Base-by-base conservation (phyloP, 192 early-diverging fungal genomes). In the Coemansia sp. region DNA sequence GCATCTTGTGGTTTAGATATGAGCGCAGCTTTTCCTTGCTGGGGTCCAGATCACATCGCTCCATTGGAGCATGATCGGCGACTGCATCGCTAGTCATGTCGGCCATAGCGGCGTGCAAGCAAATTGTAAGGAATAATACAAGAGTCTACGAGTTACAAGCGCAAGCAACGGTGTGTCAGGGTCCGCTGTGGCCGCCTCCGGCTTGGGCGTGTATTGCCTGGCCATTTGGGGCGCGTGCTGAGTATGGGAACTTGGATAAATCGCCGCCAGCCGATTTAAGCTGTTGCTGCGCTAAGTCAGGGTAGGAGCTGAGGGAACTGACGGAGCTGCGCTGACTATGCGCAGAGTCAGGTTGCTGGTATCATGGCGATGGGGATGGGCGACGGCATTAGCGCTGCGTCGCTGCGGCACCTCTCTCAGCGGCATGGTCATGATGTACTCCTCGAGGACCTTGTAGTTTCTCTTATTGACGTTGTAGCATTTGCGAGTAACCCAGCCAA, bases 1-100 rank as follows among this genome's bases (percentile, higher is more conserved):
- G 63, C 78, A 81, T 75, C 35, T 47, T 59, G 70, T 75, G 67
- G 70, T 75, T 75, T 15, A 81, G 51, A 22, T 81, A 81, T 1
- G 62, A 60, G 3, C 41, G 51, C 24, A 81, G 62, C 43, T 51
- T 68, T 31, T 68, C 73, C 25, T 78, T 78, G 41, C 47, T 68
- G 15, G 27, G 27, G 6, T 19, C 27, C 29, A 6, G 27, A 54
- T n/a, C 5, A 25, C 0, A 14, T 15, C 29, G 1, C 29, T n/a
- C 29, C 29, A 17, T 32, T 32, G 51, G 5, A 1, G 51, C 51
- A 54, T 54, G 51, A 11, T 54, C 51, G 27, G 51, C 17, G 32
- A 5, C 32, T 35, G 32, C 7, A 35, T 35, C 4, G 15, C 29
- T 31, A 27, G 29, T 54, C 4, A 15, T 32, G 2, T 54, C 51